These are phyloP conservation scores for Sugiyamaella lignohabitans DNA, from an alignment of 805 yeast species.

Conservation along the genomic window DNA sequence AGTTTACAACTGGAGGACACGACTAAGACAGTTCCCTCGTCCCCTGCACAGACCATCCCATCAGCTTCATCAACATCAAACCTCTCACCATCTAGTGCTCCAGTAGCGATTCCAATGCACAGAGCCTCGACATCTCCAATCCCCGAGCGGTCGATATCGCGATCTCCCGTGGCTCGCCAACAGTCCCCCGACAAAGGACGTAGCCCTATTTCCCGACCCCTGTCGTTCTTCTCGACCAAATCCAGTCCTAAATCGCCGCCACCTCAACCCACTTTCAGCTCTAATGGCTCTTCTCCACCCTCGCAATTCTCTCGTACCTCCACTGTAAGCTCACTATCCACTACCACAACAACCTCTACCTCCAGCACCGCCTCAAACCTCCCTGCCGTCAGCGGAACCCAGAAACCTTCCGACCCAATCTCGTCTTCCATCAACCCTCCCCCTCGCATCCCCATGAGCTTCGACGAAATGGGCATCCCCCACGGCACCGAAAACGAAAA, in stretches of 20 bases:
- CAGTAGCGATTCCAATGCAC: background rate
- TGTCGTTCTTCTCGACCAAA: background rate
- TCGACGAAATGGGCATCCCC: constrained; percentile 33
- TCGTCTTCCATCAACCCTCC: no score
- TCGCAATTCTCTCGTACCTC: constrained; percentile 10
- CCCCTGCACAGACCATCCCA: no score
- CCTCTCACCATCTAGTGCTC: background rate
- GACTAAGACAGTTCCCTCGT: no score
- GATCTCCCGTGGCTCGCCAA: background rate
- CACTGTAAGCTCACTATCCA: constrained; percentile 7
- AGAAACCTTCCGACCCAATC: background rate
- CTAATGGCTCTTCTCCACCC: background rate
- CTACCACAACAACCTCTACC: constrained; percentile 6
- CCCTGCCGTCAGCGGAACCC: background rate
- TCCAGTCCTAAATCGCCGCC: background rate
- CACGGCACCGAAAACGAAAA: constrained; percentile 21
- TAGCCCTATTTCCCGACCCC: background rate
- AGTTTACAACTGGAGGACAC: background rate
- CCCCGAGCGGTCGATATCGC: background rate
- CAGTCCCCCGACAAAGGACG: background rate
- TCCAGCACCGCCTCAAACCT: constrained; percentile 2
- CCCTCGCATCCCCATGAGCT: constrained; percentile 25
- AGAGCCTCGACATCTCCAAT: no score
- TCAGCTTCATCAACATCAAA: background rate
- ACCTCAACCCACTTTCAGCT: background rate